These are phyloP conservation scores for Spiraea crenata DNA, from an alignment of 331 rosid genomes.

Conservation along the genomic window DNA sequence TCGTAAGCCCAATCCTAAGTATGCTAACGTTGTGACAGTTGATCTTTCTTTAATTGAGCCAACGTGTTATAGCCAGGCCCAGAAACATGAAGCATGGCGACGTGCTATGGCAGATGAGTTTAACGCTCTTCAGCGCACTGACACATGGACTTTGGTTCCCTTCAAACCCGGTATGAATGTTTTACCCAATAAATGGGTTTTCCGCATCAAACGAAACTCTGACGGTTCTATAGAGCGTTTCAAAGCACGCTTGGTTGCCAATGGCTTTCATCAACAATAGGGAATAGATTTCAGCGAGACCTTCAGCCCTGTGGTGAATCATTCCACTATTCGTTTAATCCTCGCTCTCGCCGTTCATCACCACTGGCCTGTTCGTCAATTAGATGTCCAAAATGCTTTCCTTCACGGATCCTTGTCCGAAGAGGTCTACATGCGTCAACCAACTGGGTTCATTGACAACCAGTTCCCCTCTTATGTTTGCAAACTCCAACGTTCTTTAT, in stretches of 20 bases:
- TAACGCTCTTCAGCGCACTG: not conserved
- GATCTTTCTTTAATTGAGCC: no score
- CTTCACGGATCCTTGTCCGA: no score
- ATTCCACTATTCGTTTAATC: not conserved
- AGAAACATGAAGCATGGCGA: not conserved
- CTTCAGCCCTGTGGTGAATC: not conserved
- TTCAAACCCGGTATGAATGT: not conserved
- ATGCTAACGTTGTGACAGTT: no score
- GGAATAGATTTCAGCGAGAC: not conserved
- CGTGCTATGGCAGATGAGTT: not conserved
- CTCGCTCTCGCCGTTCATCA: not conserved
- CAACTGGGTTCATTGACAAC: not conserved
- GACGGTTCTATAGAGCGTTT: not conserved
- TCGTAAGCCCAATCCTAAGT: no score
- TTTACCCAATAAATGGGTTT: not conserved
- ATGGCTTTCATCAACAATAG: not conserved
- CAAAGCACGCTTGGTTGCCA: not conserved
- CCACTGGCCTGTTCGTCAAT: not conserved
- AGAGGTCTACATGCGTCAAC: not conserved
- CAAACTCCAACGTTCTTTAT: not conserved
- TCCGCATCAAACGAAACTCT: not conserved
- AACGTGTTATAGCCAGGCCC: not conserved
- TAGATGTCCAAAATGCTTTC: not conserved
- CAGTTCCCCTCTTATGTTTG: not conserved
- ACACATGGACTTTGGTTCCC: not conserved